phyloP scores from a whole-genome alignment of 2,329 filamentous ascomycete genomes.

The Aureobasidium sp. region DNA sequence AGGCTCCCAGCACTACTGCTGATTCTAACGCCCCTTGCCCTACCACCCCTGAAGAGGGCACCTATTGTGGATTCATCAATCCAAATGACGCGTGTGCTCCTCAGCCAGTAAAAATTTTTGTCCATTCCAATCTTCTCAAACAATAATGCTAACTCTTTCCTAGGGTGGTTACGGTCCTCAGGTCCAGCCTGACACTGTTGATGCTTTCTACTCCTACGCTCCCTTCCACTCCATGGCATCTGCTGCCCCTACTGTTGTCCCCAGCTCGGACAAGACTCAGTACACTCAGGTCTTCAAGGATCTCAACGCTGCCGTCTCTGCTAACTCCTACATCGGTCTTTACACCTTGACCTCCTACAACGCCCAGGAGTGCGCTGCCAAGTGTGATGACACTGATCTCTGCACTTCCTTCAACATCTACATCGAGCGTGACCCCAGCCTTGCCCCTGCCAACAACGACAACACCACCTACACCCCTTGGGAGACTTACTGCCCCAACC shows the following conservation, averaged over 20 bases:
- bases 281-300: conserved; percentile 29
- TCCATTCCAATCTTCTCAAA: neutral
- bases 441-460: conserved; percentile 26
- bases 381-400: conserved; percentile 27
- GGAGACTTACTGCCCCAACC: conserved; percentile 29
- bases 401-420: conserved; percentile 32
- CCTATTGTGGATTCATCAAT: conserved; percentile 34
- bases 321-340: conserved; percentile 28
- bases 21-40: conserved; percentile 25
- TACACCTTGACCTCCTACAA: conserved; percentile 27
- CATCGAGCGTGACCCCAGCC: conserved; percentile 29
- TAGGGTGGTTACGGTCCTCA: conserved; percentile 28
- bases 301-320: conserved; percentile 24
- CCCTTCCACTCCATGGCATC: conserved; percentile 22
- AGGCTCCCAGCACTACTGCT: conserved; percentile 17
- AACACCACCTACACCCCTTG: conserved; percentile 22
- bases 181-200: conserved; percentile 20
- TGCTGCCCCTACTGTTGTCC: conserved; percentile 17
- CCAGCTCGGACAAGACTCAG: conserved; percentile 15
- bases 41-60: conserved; percentile 27
- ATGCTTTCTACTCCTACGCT: conserved; percentile 23
- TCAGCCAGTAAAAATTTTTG: conserved; percentile 22
- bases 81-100: conserved; percentile 30
- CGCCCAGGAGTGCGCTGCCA: conserved; percentile 24
- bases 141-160: neutral